Evolutionary conservation across 2,329 filamentous ascomycete genomes (phyloP).

Genomic region (Huntiella omanensis): DNA sequence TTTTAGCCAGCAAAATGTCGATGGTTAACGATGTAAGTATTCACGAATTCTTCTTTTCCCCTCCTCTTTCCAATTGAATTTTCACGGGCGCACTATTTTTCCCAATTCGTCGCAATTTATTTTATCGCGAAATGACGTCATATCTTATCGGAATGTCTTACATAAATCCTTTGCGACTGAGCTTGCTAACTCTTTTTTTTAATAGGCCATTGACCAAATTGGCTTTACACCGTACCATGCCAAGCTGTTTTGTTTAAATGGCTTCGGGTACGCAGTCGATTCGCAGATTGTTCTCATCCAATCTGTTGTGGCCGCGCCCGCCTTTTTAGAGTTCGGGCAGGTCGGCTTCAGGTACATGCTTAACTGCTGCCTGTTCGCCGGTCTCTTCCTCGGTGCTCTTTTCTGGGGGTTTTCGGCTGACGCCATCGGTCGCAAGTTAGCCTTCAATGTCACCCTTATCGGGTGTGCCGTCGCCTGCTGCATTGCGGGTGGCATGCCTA

Average conservation of each 20-base stretch:
- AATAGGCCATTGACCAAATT: slow-evolving; percentile 36
- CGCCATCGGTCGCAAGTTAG: slow-evolving; percentile 46
- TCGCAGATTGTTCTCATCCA: slow-evolving; percentile 35
- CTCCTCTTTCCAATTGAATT: too few relatives aligned
- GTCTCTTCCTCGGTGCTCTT: slow-evolving; percentile 35
- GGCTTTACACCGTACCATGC: slow-evolving; percentile 40
- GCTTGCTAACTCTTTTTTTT: neutral
- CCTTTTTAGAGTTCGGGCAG: slow-evolving; percentile 38
- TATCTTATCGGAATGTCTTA: too few relatives aligned
- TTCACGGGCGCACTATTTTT: too few relatives aligned
- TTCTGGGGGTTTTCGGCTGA: slow-evolving; percentile 54
- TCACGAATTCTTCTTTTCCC: neutral
- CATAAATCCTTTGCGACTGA: neutral
- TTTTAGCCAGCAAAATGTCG: slow-evolving; percentile 47
- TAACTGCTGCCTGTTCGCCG: slow-evolving; percentile 42
- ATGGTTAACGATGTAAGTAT: slow-evolving; percentile 42
- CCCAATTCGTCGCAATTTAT: too few relatives aligned
- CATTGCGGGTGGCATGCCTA: slow-evolving; percentile 46
- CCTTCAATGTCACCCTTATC: slow-evolving; percentile 39
- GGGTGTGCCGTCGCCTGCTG: slow-evolving; percentile 37
- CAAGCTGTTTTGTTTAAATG: slow-evolving; percentile 43
- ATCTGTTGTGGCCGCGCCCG: slow-evolving; percentile 39
- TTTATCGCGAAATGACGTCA: too few relatives aligned
- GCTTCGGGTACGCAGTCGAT: slow-evolving; percentile 35
- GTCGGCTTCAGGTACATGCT: slow-evolving; percentile 35